Evolutionary conservation across 352 stramenopile genomes (phyloP).

Genomic region (Pythium vanterpoolii): DNA sequence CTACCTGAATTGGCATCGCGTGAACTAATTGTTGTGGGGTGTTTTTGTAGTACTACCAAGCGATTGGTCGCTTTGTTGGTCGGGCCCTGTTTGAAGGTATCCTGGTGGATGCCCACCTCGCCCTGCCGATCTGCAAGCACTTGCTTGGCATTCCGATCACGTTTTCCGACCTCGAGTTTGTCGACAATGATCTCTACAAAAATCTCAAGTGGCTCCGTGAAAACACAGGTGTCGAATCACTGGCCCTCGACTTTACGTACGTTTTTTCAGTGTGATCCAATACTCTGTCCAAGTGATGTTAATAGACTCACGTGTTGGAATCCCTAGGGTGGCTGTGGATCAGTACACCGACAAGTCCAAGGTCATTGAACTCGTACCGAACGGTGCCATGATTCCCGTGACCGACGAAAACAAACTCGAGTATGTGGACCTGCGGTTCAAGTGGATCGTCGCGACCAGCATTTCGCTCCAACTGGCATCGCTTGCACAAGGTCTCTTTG

Average conservation of each 20-base stretch:
- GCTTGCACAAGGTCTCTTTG: slow-evolving; percentile 95
- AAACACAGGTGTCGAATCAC: slow-evolving; percentile 73
- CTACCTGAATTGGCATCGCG: no score
- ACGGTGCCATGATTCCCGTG: slow-evolving; percentile 93
- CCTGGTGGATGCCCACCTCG: slow-evolving; percentile 79
- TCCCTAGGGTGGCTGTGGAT: slow-evolving; percentile 61
- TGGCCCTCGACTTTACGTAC: slow-evolving; percentile 82
- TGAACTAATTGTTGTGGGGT: slow-evolving; percentile 11
- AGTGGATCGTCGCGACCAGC: slow-evolving; percentile 78
- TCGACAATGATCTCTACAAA: slow-evolving; percentile 86
- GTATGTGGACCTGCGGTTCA: slow-evolving; percentile 94
- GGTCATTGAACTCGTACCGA: slow-evolving; percentile 93
- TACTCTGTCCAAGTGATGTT: background rate
- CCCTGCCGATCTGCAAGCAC: slow-evolving; percentile 87
- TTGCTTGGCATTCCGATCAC: slow-evolving; percentile 87
- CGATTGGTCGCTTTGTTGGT: slow-evolving; percentile 85
- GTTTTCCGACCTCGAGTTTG: slow-evolving; percentile 89
- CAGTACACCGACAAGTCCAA: slow-evolving; percentile 72
- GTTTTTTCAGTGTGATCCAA: no score
- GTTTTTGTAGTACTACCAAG: slow-evolving; percentile 75
- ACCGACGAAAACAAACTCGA: slow-evolving; percentile 97
- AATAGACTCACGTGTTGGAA: background rate
- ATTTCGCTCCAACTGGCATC: slow-evolving; percentile 90
- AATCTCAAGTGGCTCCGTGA: slow-evolving; percentile 84
- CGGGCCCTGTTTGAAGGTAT: slow-evolving; percentile 88